These are phyloP conservation scores for Aphanomyces cochlioides DNA, from an alignment of 352 stramenopile species.

Conservation along the genomic window DNA sequence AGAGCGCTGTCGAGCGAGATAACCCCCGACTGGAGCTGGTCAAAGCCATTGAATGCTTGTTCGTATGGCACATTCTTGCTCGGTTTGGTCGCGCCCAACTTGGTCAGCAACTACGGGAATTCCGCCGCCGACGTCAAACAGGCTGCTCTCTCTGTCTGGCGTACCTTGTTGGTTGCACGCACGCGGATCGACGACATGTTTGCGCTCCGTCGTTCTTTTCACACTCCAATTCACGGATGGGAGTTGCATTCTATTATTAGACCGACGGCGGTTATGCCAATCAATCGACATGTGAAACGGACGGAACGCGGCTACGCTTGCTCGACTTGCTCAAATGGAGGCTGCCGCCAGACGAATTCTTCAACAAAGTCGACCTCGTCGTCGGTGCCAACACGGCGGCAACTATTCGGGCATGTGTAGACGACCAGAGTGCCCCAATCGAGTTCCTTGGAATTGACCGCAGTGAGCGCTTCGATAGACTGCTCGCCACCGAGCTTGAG, in stretches of 20 bases:
- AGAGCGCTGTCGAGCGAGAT: constrained; percentile 48
- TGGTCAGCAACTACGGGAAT: constrained; percentile 45
- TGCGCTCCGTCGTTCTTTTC: not conserved
- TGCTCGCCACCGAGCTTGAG: constrained; percentile 71
- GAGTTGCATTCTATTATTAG: not conserved
- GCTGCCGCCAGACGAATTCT: constrained; percentile 77
- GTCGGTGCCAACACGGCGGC: constrained; percentile 44
- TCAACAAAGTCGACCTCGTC: constrained; percentile 34
- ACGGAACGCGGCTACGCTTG: too few relatives aligned
- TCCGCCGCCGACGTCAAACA: not conserved
- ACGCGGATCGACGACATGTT: constrained; percentile 74
- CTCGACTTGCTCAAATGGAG: constrained; percentile 41
- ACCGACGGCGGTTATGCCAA: too few relatives aligned
- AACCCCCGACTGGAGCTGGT: constrained; percentile 49
- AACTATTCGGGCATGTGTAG: constrained; percentile 91
- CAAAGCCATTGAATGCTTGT: constrained; percentile 53
- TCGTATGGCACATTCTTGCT: constrained; percentile 81
- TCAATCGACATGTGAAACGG: too few relatives aligned
- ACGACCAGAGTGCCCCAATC: constrained; percentile 91
- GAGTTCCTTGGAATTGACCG: constrained; percentile 47
- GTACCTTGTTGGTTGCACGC: constrained; percentile 67
- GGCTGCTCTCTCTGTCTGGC: not conserved
- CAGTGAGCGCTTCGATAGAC: constrained; percentile 49
- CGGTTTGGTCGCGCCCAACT: constrained; percentile 60
- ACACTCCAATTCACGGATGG: not conserved